A percentile compares a stretch with the other conserved stretches of the same genome.
Conservation (phyloP, 176 grass and related monocot species). For the Secale cereale region DNA sequence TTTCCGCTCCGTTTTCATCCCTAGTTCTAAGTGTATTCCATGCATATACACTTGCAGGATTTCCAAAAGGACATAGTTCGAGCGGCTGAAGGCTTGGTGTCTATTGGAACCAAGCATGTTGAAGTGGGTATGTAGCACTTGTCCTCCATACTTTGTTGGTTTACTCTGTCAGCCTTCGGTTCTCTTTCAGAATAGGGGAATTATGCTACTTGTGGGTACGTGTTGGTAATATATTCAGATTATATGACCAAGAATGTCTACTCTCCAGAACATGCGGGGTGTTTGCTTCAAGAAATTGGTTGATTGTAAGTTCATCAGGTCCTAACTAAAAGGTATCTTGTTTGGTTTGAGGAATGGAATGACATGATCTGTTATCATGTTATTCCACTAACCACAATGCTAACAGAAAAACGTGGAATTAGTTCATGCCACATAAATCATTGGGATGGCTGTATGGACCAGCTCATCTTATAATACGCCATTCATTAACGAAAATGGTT, state of each 20-base stretch:
- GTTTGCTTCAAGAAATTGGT: neutral
- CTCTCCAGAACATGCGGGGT: conserved; percentile 9
- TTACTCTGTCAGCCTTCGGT: conserved; percentile 26
- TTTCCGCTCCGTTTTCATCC: no score
- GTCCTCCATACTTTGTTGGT: conserved; percentile 12
- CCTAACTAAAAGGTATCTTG: neutral
- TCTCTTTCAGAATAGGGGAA: neutral
- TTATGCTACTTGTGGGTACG: neutral
- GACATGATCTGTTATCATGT: neutral
- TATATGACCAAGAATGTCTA: conserved; percentile 7
- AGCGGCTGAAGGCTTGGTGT: conserved; percentile 71
- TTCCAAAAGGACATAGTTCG: conserved; percentile 93
- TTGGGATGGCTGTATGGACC: neutral
- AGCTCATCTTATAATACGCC: neutral
- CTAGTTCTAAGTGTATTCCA: conserved; percentile 14
- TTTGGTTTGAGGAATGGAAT: conserved; percentile 16
- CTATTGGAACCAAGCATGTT: conserved; percentile 63
- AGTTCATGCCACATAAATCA: neutral
- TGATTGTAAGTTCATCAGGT: conserved; percentile 6
- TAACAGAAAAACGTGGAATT: neutral
- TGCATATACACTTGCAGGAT: conserved; percentile 51
- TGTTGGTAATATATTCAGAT: neutral
- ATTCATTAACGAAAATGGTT: neutral
- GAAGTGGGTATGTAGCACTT: conserved; percentile 68
- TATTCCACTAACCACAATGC: neutral